A percentile compares a stretch with the other conserved stretches of the same genome.
Evolutionary conservation across 2,329 filamentous ascomycete genomes (phyloP).

Genomic region (Teratosphaeria gauchensis): DNA sequence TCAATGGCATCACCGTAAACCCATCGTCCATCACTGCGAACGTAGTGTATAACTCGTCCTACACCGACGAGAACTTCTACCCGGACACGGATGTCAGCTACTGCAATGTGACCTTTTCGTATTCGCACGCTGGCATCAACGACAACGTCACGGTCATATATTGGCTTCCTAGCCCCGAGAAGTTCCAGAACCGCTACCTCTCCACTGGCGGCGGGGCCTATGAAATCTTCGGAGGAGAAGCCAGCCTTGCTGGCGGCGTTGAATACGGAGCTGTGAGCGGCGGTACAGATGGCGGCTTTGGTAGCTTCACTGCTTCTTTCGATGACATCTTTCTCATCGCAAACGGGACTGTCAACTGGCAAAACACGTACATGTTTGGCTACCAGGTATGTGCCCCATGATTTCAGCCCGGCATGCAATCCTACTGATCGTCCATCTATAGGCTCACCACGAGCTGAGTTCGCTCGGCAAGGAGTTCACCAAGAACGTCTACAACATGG

Average conservation of each 20-base stretch:
- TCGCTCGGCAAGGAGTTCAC: constrained; percentile 38
- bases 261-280: constrained; percentile 39
- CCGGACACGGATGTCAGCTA: constrained; percentile 27
- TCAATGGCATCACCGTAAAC: constrained; percentile 30
- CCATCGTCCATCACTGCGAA: constrained; percentile 29
- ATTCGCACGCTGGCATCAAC: constrained; percentile 33
- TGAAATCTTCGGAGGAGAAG: constrained; percentile 32
- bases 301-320: constrained; percentile 30
- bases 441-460: constrained; percentile 44
- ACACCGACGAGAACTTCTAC: constrained; percentile 20
- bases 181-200: constrained; percentile 39
- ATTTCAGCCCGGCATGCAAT: neutral
- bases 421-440: neutral
- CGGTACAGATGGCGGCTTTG: constrained; percentile 43
- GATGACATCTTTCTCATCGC: constrained; percentile 22
- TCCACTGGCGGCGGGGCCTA: constrained; percentile 38
- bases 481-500: constrained; percentile 28
- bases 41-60: constrained; percentile 25
- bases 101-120: constrained; percentile 38
- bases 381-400: constrained; percentile 25
- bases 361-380: constrained; percentile 40
- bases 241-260: constrained; percentile 32
- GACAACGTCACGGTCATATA: constrained; percentile 29
- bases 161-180: constrained; percentile 34
- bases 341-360: constrained; percentile 45